These are phyloP conservation scores for Acanthamoeba sp. DNA, from an alignment of 208 protist species.

Conservation along the genomic window DNA sequence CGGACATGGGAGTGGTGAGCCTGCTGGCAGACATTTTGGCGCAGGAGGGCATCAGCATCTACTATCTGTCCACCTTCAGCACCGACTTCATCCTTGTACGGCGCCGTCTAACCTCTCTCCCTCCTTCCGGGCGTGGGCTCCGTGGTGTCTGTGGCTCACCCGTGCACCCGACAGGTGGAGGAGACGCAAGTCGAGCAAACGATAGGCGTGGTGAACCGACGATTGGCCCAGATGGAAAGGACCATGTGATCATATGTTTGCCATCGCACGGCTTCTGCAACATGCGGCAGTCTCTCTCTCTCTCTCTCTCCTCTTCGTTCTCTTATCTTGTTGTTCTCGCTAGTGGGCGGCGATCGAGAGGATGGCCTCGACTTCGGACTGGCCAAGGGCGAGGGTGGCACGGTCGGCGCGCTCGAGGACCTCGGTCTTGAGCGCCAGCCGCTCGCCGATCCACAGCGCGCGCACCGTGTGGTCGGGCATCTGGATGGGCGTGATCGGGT, in stretches of 20 bases:
- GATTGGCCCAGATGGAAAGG: slow-evolving; percentile 47
- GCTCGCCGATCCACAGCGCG: slow-evolving; percentile 1
- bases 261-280: background rate
- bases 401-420: background rate
- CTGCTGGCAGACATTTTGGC: slow-evolving; percentile 57
- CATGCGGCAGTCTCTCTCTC: too few species aligned
- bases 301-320: background rate
- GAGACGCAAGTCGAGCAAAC: slow-evolving; percentile 36
- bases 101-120: background rate
- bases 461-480: background rate
- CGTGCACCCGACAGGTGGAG: background rate
- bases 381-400: background rate
- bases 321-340: background rate
- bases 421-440: background rate
- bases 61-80: slow-evolving; percentile 73
- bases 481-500: slow-evolving; percentile 20
- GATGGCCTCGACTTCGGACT: slow-evolving; percentile 15
- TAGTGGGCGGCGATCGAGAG: slow-evolving; percentile 15
- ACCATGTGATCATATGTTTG: background rate
- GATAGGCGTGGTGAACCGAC: background rate
- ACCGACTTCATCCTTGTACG: slow-evolving; percentile 62
- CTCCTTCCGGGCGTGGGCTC: background rate
- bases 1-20: slow-evolving; percentile 61
- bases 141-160: too few species aligned
- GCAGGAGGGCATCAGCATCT: slow-evolving; percentile 72